phyloP scores from a whole-genome alignment of 208 protist genomes.

The Wallacemonas sp. region DNA sequence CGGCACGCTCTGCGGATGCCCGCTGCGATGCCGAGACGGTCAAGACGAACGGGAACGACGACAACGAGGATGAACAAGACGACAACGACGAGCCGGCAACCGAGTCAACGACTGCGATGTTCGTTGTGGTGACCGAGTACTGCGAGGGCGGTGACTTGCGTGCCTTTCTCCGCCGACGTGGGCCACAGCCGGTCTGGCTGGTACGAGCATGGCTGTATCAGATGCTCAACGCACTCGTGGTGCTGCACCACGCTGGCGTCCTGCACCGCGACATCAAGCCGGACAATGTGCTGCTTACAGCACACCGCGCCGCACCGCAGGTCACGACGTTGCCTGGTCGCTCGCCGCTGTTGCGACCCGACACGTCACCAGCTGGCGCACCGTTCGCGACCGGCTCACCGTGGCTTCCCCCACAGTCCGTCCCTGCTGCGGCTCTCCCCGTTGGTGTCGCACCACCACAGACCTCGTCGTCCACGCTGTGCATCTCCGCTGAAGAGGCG shows the following conservation, averaged over 20 bases:
- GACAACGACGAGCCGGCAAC: background rate
- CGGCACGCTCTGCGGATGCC: too few species aligned
- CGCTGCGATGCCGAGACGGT: background rate
- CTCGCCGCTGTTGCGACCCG: too few species aligned
- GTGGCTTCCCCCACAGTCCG: too few species aligned
- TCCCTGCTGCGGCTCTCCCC: too few species aligned
- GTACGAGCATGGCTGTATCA: background rate
- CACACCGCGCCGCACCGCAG: background rate
- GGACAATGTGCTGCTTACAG: slow-evolving; percentile 80
- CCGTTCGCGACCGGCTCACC: too few species aligned
- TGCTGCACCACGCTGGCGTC: slow-evolving; percentile 43
- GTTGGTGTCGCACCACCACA: too few species aligned
- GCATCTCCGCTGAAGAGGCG: slow-evolving; percentile 38
- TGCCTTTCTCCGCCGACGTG: background rate
- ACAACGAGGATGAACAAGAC: background rate
- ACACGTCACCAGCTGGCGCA: too few species aligned
- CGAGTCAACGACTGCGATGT: background rate
- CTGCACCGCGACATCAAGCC: slow-evolving; percentile 92
- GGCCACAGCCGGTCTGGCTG: background rate
- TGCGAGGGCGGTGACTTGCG: slow-evolving; percentile 63
- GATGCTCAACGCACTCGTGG: slow-evolving; percentile 38
- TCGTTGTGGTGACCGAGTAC: slow-evolving; percentile 57
- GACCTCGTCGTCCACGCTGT: too few species aligned
- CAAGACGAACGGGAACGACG: background rate
- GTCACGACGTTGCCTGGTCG: too few species aligned